Evolutionary conservation across 495 filamentous ascomycete species (phyloP), one percentile per base, ranked within the genome.

Genomic region (Neurospora tetraspora): DNA sequence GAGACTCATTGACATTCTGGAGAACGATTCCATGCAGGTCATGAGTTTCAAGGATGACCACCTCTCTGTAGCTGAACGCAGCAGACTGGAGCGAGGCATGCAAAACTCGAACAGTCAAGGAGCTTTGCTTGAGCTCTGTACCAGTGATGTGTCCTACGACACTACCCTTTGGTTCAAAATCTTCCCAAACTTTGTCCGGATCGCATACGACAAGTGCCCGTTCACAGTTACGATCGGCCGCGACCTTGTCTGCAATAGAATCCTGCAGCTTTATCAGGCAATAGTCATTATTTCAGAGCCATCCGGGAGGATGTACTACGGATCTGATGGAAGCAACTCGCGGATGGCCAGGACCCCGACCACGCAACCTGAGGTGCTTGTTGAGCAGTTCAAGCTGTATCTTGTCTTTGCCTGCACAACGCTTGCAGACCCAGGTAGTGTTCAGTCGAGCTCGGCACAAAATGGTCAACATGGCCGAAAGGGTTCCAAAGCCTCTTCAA

Each of bases 311-410:
- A 86, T 86, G 14, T 89, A 89, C 78, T 85, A 89, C 39, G 82
- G 80, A 10, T 81, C 80, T 23, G 84, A 84, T 37, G 85, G 75
- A 69, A 84, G 82, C 71, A 83, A 80, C 45, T 81, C 84, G 16
- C 79, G 86, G 27, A 78, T 84, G n/a, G 83, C 81, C 37, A 83
- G 87, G 69, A 89, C 77, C 59, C 91, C 90, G 39, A 92, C 91
- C 5, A 91, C 93, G 36, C 90, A 94, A 10, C 92, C 94, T 3
- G 94, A 97, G 70, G 89, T 96, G 45, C 83, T 99, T 71, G 88
- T 98, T 72, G 96, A 98, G 78, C 96, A 99, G 80, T 99, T 95
- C 95, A 98, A 97, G 81, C 84, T 98, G n/a, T 98, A 98, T 78
- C 86, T 99, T 53, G 92, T 97, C 61, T 97, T 98, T 82, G 96